Evolutionary conservation across 768 basidiomycete species (phyloP).

Genomic region (Dacryopinax spathularia): DNA sequence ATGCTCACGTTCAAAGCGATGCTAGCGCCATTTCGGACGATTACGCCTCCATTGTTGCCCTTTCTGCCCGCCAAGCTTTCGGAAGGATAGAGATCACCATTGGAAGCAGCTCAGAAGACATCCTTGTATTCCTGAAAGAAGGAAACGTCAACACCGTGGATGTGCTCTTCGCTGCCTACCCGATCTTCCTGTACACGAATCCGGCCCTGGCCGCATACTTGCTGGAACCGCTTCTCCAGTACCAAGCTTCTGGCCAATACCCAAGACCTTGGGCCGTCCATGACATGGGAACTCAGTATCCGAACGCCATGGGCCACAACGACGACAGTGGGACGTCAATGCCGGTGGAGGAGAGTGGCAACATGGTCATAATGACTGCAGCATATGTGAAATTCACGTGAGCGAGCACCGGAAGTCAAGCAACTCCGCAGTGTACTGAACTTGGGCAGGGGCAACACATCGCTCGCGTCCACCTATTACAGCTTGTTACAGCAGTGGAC

Average conservation of each 20-base stretch:
- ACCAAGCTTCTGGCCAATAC: conserved; percentile 14
- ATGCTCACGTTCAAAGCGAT: not conserved
- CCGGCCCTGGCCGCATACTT: conserved; percentile 19
- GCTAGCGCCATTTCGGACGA: not conserved
- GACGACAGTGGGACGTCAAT: conserved; percentile 11
- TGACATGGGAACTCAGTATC: conserved; percentile 18
- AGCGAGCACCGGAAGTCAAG: conserved; percentile 24
- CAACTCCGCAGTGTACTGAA: not conserved
- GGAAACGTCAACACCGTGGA: conserved; percentile 39
- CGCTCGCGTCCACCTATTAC: not conserved
- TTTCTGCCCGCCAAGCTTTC: not conserved
- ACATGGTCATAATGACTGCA: conserved; percentile 14
- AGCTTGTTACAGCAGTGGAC: conserved; percentile 11
- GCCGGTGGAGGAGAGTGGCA: conserved; percentile 14
- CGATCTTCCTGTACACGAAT: conserved; percentile 7
- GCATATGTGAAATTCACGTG: conserved; percentile 3
- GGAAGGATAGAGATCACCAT: not conserved
- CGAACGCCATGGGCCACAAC: conserved; percentile 21
- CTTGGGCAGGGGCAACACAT: not conserved
- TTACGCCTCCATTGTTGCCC: not conserved
- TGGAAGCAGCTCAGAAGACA: not conserved
- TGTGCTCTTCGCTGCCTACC: conserved; percentile 7
- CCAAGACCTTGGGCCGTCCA: conserved; percentile 11
- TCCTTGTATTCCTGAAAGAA: conserved; percentile 4
- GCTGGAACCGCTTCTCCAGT: conserved; percentile 21